A percentile compares a stretch with the other conserved stretches of the same genome.
Evolutionary conservation across 352 stramenopile species (phyloP).

Genomic region (Phytophthora niederhauseri): DNA sequence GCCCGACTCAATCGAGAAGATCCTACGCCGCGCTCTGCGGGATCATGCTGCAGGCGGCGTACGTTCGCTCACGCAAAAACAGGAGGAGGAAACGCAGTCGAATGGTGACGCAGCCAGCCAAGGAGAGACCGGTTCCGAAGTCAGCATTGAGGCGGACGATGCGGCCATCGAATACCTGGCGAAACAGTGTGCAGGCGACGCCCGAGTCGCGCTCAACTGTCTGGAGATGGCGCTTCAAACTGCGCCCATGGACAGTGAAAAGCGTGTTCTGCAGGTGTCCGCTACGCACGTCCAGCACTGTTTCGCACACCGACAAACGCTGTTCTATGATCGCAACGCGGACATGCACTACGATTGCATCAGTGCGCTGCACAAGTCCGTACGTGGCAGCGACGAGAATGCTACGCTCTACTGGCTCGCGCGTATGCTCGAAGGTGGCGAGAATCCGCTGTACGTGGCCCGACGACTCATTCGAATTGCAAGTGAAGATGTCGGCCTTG

Average conservation of each 20-base stretch:
- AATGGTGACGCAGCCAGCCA: constrained; percentile 12
- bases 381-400: constrained; percentile 84
- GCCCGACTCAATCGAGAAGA: constrained; percentile 58
- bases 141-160: constrained; percentile 54
- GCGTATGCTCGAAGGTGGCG: constrained; percentile 86
- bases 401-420: constrained; percentile 86
- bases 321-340: constrained; percentile 86
- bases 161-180: constrained; percentile 71
- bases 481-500: constrained; percentile 85
- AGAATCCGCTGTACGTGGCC: constrained; percentile 85
- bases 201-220: constrained; percentile 81
- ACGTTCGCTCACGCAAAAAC: constrained; percentile 29
- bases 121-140: neutral
- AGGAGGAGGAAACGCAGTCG: constrained; percentile 7
- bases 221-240: constrained; percentile 82
- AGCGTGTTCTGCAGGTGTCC: constrained; percentile 48
- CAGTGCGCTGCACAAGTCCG: constrained; percentile 86
- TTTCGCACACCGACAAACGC: constrained; percentile 72
- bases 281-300: constrained; percentile 70
- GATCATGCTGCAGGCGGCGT: constrained; percentile 41
- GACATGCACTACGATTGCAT: constrained; percentile 90
- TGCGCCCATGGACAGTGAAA: constrained; percentile 34
- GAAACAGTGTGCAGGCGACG: constrained; percentile 78
- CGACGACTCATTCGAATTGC: constrained; percentile 85
- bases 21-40: constrained; percentile 67